Base-by-base conservation (phyloP, 441 rosid species). In the Erodium moschatum region DNA sequence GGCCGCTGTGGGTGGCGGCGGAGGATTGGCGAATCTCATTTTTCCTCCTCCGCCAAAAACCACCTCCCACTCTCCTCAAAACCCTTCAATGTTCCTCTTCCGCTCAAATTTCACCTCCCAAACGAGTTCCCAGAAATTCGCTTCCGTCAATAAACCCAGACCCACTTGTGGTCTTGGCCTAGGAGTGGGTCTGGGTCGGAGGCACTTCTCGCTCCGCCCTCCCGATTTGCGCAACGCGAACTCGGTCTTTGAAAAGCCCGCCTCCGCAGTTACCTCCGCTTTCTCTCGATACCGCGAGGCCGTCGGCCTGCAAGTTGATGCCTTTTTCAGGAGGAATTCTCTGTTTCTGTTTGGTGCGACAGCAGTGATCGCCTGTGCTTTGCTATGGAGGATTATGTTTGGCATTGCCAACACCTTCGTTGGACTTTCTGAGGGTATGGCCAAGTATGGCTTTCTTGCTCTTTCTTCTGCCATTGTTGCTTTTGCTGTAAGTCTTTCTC, bases 391-490 rank as follows among this genome's bases (percentile, higher is more conserved):
- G 85, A 73, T 90, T 76, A 88, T 90, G 96, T 92, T 85, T 73
- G 97, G 93, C 5, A 79, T 90, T 78, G 98, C 98, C 66, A 89
- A 69, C 67, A 80, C 95, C 27, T 87, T 87, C 71, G 85, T 87
- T 62, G 89, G 92, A 64, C 83, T 92, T 65, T 92, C 96, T 8
- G 98, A 90, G 70, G 96, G 97, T 73, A 82, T 92, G 94, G 89
- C 97, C 42, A 90, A 92, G 83, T 92, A 87, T 62, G 97, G 92
- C 19, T 89, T 90, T 74, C 94, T 92, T 65, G 96, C 97, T 18
- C 93, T 90, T 71, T 92, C 98, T 4, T 74, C 92, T 21, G 97
- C 98, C 73, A 77, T 88, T 21, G 97, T 92, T 71, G 89, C 93
- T 65, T 90, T 92, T 68, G 70, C 87, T 64, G 96, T 92, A 80